phyloP scores from a whole-genome alignment of 345 rosid genomes.

The Nasturtium officinale region DNA sequence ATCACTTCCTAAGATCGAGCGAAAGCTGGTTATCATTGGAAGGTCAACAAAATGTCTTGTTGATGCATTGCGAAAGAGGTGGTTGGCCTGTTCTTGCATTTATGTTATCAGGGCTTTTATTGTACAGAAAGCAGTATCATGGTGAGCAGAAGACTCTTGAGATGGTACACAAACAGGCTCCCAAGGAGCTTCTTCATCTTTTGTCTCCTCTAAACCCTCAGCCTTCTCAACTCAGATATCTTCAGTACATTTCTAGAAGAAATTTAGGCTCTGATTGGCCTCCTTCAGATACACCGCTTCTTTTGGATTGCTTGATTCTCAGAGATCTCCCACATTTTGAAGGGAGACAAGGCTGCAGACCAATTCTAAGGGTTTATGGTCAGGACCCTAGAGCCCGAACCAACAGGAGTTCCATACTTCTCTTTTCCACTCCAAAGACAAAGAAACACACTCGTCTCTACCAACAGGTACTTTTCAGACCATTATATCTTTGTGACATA shows the following conservation, averaged over 20 bases:
- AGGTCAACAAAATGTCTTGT: slow-evolving; percentile 89
- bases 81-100: slow-evolving; percentile 99
- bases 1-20: slow-evolving; percentile 86
- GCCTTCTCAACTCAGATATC: slow-evolving; percentile 94
- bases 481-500: slow-evolving; percentile 23
- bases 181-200: slow-evolving; percentile 83
- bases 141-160: slow-evolving; percentile 99
- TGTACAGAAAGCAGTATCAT: slow-evolving; percentile 78
- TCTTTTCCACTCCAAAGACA: slow-evolving; percentile 69
- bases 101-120: slow-evolving; percentile 90
- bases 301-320: slow-evolving; percentile 84
- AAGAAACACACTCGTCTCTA: slow-evolving; percentile 66
- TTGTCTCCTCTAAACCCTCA: slow-evolving; percentile 84
- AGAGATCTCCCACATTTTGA: slow-evolving; percentile 76
- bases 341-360: slow-evolving; percentile 82
- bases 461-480: slow-evolving; percentile 58
- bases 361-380: slow-evolving; percentile 80
- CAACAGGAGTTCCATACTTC: slow-evolving; percentile 83
- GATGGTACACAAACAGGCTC: slow-evolving; percentile 98
- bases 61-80: slow-evolving; percentile 96
- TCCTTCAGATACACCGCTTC: slow-evolving; percentile 85
- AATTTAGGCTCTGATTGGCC: slow-evolving; percentile 92
- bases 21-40: slow-evolving; percentile 94
- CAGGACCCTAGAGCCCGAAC: slow-evolving; percentile 78
- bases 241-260: slow-evolving; percentile 95